Evolutionary conservation across 352 stramenopile species (phyloP).

Genomic region (Globisporangium radiosum): DNA sequence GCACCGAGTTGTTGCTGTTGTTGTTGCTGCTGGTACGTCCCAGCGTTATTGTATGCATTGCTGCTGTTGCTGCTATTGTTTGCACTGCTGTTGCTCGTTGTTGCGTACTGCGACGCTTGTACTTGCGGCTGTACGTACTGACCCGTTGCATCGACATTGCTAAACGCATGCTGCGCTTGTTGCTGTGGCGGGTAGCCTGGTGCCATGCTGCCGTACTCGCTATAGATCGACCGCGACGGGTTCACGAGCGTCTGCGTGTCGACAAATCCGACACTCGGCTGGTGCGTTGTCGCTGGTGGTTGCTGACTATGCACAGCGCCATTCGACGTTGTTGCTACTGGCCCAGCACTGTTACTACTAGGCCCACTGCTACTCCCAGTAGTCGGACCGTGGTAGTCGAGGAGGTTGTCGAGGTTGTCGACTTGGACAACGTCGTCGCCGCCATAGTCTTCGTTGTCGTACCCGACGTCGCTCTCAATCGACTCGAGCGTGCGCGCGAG

Average conservation of each 20-base stretch:
- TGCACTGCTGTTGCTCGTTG: too few species aligned
- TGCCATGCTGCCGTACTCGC: constrained; percentile 22
- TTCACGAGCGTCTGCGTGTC: constrained; percentile 68
- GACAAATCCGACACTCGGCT: constrained; percentile 36
- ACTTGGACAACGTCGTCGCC: constrained; percentile 77
- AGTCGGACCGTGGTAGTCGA: constrained; percentile 59
- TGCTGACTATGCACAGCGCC: too few species aligned
- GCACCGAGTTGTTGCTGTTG: constrained; percentile 14
- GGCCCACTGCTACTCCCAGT: neutral
- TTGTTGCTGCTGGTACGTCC: neutral
- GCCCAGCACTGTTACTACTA: too few species aligned
- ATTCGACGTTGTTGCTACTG: neutral
- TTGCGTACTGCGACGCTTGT: constrained; percentile 6
- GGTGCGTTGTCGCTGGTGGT: neutral
- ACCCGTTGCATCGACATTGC: constrained; percentile 19
- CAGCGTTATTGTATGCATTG: neutral
- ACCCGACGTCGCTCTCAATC: constrained; percentile 76
- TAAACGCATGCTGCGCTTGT: constrained; percentile 15
- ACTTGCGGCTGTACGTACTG: constrained; percentile 14
- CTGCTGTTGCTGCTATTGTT: constrained; percentile 7
- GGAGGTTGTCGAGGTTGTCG: constrained; percentile 80
- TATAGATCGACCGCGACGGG: constrained; percentile 45
- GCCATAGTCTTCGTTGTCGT: constrained; percentile 81
- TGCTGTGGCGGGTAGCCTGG: constrained; percentile 20
- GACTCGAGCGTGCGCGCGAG: constrained; percentile 68